phyloP scores from a whole-genome alignment of 257 asterid species.

The Eustoma russellianum region DNA sequence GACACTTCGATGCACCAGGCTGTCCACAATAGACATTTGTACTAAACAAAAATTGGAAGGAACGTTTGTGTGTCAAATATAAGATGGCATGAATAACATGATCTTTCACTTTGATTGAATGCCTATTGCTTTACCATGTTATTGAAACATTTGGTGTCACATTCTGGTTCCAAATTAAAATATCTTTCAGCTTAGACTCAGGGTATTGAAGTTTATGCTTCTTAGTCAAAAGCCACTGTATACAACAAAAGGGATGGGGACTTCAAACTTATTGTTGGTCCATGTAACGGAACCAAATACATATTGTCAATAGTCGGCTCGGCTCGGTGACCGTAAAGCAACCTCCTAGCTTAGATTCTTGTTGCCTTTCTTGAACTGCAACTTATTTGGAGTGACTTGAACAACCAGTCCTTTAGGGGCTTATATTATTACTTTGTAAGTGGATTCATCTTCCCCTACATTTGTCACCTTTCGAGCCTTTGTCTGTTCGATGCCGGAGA shows the following conservation, averaged over 20 bases:
- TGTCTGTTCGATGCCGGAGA: slow-evolving; percentile 20
- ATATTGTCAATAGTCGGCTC: slow-evolving; percentile 17
- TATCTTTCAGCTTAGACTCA: no score
- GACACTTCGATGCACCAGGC: no score
- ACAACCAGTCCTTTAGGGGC: slow-evolving; percentile 29
- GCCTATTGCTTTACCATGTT: no score
- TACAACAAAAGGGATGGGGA: not conserved
- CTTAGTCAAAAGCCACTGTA: no score
- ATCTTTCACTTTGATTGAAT: no score
- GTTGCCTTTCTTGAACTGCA: slow-evolving; percentile 39
- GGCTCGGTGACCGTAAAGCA: slow-evolving; percentile 21
- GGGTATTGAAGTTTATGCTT: no score
- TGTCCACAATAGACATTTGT: not conserved
- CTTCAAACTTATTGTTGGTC: slow-evolving; percentile 27
- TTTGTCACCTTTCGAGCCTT: slow-evolving; percentile 44
- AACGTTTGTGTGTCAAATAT: not conserved
- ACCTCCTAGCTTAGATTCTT: slow-evolving; percentile 45
- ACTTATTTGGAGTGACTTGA: slow-evolving; percentile 39
- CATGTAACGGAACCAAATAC: slow-evolving; percentile 67
- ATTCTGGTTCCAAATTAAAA: no score
- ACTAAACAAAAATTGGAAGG: not conserved
- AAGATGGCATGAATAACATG: no score
- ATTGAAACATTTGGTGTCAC: no score
- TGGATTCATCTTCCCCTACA: slow-evolving; percentile 45
- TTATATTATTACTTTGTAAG: slow-evolving; percentile 37